Evolutionary conservation across 345 rosid species (phyloP), one percentile per base, ranked within the genome.

Genomic region (Litchi chinensis): DNA sequence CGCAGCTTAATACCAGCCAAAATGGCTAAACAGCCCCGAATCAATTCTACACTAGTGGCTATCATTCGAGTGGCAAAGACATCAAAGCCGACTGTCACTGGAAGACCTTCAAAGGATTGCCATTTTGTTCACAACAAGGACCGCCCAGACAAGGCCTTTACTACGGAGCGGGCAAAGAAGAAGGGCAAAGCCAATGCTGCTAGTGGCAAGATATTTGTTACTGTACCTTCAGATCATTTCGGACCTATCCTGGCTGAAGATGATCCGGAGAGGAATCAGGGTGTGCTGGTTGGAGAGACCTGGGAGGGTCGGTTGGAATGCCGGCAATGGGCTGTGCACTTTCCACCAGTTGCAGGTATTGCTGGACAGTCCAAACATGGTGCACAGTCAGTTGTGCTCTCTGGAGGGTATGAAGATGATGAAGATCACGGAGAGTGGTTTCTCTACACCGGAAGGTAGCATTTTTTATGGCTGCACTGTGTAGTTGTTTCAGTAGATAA

Each of bases 361-460:
- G 91, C 90, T 28, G 98, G 96, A 24, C 91, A 93, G 83, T 76
- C 90, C 3, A 37, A 48, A 0, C 65, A 81, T 69, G 98, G 94
- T 57, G 83, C 96, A 18, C 93, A 91, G 70, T 93, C 94, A 0
- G 91, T 93, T 63, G 93, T 85, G 0, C 91, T 91, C 41, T 86
- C 90, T 4, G 93, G 98, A 69, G 94, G 98, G 11, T 93, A 90
- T 57, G 64, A 80, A 71, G 96, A 93, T 59, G 98, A 93, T 18
- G 93, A 90, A 79, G 98, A 93, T 41, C 96, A 90, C 60, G 98
- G 96, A 19, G 94, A 93, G 72, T 90, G 97, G 97, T 93, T 91
- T 72, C 91, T 91, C 50, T 91, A 88, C 85, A 92, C 96, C 8
- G 93, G 91, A 73, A 90, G 93, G 98, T 93, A 65, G 67, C 79